Base-by-base conservation (phyloP, 352 stramenopile genomes). In the Phytopythium litorale region DNA sequence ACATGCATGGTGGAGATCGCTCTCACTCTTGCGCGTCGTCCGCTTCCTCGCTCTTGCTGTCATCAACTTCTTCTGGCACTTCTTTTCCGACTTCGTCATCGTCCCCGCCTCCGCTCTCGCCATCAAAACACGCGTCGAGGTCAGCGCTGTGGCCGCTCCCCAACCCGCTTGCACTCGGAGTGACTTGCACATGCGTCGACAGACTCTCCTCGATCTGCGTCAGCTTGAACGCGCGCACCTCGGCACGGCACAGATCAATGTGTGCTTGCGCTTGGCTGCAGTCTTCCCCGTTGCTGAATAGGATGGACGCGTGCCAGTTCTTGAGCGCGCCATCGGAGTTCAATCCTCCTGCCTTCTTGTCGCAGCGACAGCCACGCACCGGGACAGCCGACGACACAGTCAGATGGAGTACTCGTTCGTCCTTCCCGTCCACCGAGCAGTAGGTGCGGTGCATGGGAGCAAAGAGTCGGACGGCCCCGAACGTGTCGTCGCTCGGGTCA, bases 201-300 rank as follows among this genome's bases (percentile, higher is more conserved):
- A 93, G 65, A 50, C 79, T 88, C 45, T 86, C 69, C 45, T 91
- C 79, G 62, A 93, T 88, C 62, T 88, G 81, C 45, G 86, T 74
- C 57, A 93, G 66, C 63, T 93, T 93, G 58, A 87, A 90, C 32
- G 84, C 84, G 6, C 84, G 84, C 53, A 93, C 84, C 65, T 90
- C 84, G 4, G 80, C 83, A 33, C 81, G 79, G 54, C 78, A 88
- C 37, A 91, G 65, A 51, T 90, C 84, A 1, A 93, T 74, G 56
- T 91, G 84, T 9, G 76, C 77, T 68, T 89, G 83, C 16, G 81
- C 81, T 43, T 91, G 81, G 3, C 68, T 63, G 23, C 76, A 87
- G 60, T 93, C 81, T 38, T 93, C 84, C 0, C 63, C 56, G 21
- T 56, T 86, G 38, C 72, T 68, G 43, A 93, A 93, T 49, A 93